Evolutionary conservation across 768 basidiomycete genomes (phyloP), one percentile per base, ranked within the genome.

Genomic region (Mycena galopus): DNA sequence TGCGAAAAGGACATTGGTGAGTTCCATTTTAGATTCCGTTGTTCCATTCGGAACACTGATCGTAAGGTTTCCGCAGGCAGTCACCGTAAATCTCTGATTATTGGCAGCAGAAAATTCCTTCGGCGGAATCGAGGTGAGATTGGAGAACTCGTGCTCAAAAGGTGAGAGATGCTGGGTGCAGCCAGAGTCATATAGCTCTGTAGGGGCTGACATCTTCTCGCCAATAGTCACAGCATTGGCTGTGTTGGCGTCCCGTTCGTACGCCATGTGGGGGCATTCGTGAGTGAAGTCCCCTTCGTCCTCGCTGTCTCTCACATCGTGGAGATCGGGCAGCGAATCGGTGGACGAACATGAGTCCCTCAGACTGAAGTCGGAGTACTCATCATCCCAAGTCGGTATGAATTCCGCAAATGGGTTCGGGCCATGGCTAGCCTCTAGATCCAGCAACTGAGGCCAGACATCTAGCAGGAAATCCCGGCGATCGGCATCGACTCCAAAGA

Each of bases 361-460:
- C 8, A 4, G 4, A 12, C 17, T 19, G 4, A 37, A 37, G 35
- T 37, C 35, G 35, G 35, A 37, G 35, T 16, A 42, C 42, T 42
- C 42, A 19, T 42, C 14, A 14, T 37, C 35, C 35, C 35, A 6
- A 37, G 35, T 37, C 35, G 35, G 35, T 37, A 37, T 7, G 35
- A 37, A 7, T 37, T 37, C 35, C 35, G 35, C 35, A 37, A 7
- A 14, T 7, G 35, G 35, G 35, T 7, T 37, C 6, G 8, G 6
- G 35, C 35, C 35, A 37, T 37, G 8, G 35, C 35, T 37, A 37
- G n/a, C n/a, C n/a, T n/a, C n/a, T n/a, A 37, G 35, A 62, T 63
- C 61, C 19, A 33, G 61, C 53, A 39, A 42, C 47, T 65, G n/a
- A 16, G 63, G 63, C 63, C 63, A 65, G 51, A 55, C 29, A 25